Evolutionary conservation across 2,329 filamentous ascomycete genomes (phyloP).

Genomic region (Arachnopeziza araneosa): DNA sequence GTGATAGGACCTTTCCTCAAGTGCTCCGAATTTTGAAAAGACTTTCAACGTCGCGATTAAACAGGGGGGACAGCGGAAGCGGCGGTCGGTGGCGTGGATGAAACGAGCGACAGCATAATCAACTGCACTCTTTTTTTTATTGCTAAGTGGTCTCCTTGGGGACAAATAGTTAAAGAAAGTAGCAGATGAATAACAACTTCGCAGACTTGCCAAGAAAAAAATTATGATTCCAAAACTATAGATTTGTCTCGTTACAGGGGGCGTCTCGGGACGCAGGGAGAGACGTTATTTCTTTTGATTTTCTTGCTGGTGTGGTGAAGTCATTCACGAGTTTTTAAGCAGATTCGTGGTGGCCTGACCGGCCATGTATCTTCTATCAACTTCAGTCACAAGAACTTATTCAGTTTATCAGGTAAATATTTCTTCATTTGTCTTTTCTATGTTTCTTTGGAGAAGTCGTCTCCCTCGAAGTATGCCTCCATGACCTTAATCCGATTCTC

Average conservation of each 20-base stretch:
- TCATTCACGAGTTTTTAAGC: too few species aligned
- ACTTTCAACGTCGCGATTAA: background rate
- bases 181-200: too few species aligned
- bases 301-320: too few species aligned
- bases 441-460: background rate
- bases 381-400: background rate
- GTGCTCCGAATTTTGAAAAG: background rate
- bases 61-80: background rate
- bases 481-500: background rate
- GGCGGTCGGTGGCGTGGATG: background rate
- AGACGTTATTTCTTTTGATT: too few species aligned
- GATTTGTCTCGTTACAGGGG: too few species aligned
- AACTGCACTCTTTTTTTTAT: background rate
- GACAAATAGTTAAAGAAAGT: too few species aligned
- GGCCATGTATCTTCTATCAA: background rate
- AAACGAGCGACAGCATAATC: background rate
- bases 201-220: too few species aligned
- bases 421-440: background rate
- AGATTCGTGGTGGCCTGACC: too few species aligned
- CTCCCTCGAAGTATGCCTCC: background rate
- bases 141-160: too few species aligned
- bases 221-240: too few species aligned
- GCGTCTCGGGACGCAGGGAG: too few species aligned
- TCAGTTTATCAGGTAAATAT: background rate
- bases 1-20: background rate